Evolutionary conservation across 352 stramenopile genomes (phyloP), one percentile per base, ranked within the genome.

Genomic region (Phytophthora fragariaefolia): DNA sequence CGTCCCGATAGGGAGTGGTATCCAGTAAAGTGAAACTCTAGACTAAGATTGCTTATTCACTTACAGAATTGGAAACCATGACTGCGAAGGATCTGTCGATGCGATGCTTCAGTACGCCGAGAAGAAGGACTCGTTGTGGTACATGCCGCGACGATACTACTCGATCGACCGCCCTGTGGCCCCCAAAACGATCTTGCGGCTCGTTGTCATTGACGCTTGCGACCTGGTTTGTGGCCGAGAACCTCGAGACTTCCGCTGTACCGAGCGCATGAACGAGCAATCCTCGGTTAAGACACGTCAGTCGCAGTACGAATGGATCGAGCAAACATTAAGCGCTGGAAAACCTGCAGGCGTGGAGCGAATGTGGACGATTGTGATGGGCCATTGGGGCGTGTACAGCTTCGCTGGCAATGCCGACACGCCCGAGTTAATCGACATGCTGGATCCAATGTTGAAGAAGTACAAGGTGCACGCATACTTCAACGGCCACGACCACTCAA

Each of bases 401-500:
- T 95, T 86, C 32, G 88, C 88, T 2, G 88, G 88, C 7, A 96
- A 96, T 45, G 87, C 77, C 12, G 77, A 92, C 60, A 96, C 88
- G 3, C 73, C 76, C 0, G 86, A 96, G 68, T 65, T 96, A 9
- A 95, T 96, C 51, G 55, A 79, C 10, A 72, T 71, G 42, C 71
- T 96, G 28, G 79, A 93, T 23, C 88, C 88, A 32, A 58, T 96
- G 47, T 60, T 96, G 9, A 74, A 85, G 34, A 93, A 92, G 71
- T 83, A 96, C 69, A 82, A 87, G 7, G 88, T 96, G 10, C 85
- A 96, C 57, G 87, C 86, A 38, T 96, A 96, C 69, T 94, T 96
- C 58, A 96, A 85, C 42, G 88, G 88, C 46, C 88, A 96, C 55
- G 88, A 96, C 64, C 88, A 96, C 68, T 90, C 74, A 46, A 80